Evolutionary conservation across 2,329 filamentous ascomycete species (phyloP), one percentile per base, ranked within the genome.

Genomic region (Monosporascus cannonballus): DNA sequence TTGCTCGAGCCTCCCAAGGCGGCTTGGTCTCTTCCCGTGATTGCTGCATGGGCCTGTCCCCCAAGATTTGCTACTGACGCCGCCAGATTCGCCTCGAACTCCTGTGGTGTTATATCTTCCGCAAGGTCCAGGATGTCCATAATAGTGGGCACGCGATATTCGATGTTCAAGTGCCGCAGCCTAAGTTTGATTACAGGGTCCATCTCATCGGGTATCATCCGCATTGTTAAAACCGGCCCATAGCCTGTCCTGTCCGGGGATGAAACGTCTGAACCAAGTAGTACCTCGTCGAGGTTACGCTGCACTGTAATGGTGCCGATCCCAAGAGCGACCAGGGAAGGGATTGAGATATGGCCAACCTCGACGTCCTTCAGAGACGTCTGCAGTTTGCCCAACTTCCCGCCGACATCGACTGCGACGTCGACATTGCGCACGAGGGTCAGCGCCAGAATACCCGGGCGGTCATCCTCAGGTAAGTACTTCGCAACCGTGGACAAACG

Each of bases 391-490:
- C 94, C 94, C 52, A 96, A 75, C 37, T 80, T 77, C 2, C 84
- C 80, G 44, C 85, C 86, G 48, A 93, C 67, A 44, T 87, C 80
- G 9, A 89, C 70, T 25, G 77, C 74, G 8, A 81, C 70, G 27
- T 86, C 78, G 6, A 90, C 61, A 18, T 84, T 81, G 50, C 84
- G 81, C 50, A 96, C 69, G 30, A 83, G 75, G 1, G 80, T 76
- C 38, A 99, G 75, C 0, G 86, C 91, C 38, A 99, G 75, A 20
- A 97, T 75, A 0, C 94, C 94, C 2, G 94, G 94, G 2, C 92
- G 83, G 62, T 99, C 93, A 69, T 99, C 94, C 61, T 99, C 93
- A 0, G 94, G 93, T 2, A 99, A 77, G 67, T 97, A 97, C 66
- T 96, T 97, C 6, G 93, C 83, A 25, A 99, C 90, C 0, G 85